Base-by-base conservation (phyloP, 2,329 filamentous ascomycete genomes). In the Fusarium pilosicola region DNA sequence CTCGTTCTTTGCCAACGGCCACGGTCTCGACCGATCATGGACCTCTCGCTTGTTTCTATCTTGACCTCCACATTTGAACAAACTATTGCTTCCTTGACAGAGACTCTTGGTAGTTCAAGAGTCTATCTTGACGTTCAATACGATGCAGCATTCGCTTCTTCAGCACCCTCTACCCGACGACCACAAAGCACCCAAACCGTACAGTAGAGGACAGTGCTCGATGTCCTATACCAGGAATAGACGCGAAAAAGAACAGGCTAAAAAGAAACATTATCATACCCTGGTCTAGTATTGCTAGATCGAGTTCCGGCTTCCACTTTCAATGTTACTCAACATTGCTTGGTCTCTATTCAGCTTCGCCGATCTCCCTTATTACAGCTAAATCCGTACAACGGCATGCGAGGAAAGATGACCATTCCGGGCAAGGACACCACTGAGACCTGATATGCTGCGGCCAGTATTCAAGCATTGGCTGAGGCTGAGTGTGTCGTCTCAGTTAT, bases 351-450 rank as follows among this genome's bases (percentile, higher is more conserved):
- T 70, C 69, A 76, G 56, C 67, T 62, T 70, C 62, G 56, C 48
- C 68, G 63, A 75, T 77, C 72, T 75, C 68, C 63, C 61, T 69
- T 58, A 56, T 67, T 60, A 52, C 74, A 74, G 75, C 70, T 77
- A 76, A 74, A 76, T 77, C 74, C 67, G 70, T 46, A 61, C 57
- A 55, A 55, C 71, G 62, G 63, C 62, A 76, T 70, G 65, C 57
- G 62, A 67, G 49, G 68, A 64, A 51, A 65, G 51, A 42, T 49
- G 54, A 44, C 58, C 68, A 76, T 76, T 74, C 60, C 55, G 58
- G 26, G 59, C 42, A 58, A 54, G 62, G 44, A 49, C n/a, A 58
- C 42, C 18, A 64, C 52, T 54, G 13, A 42, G 48, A 55, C 49
- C n/a, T 32, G 34, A 64, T 48, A 36, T 13, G 44, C 59, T 42